Evolutionary conservation across 2,329 filamentous ascomycete genomes (phyloP).

Genomic region (Talaromyces sp.): DNA sequence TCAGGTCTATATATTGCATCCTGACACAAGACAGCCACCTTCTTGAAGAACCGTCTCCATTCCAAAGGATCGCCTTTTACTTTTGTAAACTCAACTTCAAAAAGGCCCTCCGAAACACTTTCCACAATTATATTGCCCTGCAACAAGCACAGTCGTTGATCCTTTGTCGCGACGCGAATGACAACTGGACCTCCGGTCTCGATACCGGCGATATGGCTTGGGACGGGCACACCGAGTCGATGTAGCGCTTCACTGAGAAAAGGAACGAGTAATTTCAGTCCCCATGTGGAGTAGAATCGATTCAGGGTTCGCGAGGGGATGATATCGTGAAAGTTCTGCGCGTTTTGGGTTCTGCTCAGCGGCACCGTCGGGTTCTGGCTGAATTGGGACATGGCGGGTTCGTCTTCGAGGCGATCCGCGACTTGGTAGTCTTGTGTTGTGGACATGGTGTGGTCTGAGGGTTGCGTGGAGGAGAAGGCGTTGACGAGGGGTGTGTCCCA

Average conservation of each 20-base stretch:
- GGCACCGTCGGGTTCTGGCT: constrained; percentile 73
- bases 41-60: constrained; percentile 97
- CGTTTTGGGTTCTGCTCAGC: constrained; percentile 80
- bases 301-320: constrained; percentile 82
- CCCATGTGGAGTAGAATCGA: constrained; percentile 83
- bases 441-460: constrained; percentile 35
- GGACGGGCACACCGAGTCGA: constrained; percentile 74
- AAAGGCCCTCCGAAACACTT: constrained; percentile 54
- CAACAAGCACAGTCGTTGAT: constrained; percentile 48
- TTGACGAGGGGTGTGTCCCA: constrained; percentile 71
- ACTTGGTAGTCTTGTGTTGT: constrained; percentile 40
- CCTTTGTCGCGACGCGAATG: constrained; percentile 69
- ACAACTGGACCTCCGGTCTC: constrained; percentile 53
- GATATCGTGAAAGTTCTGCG: constrained; percentile 84
- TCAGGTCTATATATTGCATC: constrained; percentile 71
- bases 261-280: constrained; percentile 70
- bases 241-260: constrained; percentile 78
- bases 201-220: constrained; percentile 44
- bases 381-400: constrained; percentile 82
- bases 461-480: constrained; percentile 47
- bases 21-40: constrained; percentile 80
- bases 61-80: constrained; percentile 92
- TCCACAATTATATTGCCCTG: constrained; percentile 46
- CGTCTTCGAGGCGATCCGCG: constrained; percentile 69
- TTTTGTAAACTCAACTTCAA: constrained; percentile 90